Evolutionary conservation across 257 asterid species (phyloP), one percentile per base, ranked within the genome.

Genomic region (Thymus mandschuricus): DNA sequence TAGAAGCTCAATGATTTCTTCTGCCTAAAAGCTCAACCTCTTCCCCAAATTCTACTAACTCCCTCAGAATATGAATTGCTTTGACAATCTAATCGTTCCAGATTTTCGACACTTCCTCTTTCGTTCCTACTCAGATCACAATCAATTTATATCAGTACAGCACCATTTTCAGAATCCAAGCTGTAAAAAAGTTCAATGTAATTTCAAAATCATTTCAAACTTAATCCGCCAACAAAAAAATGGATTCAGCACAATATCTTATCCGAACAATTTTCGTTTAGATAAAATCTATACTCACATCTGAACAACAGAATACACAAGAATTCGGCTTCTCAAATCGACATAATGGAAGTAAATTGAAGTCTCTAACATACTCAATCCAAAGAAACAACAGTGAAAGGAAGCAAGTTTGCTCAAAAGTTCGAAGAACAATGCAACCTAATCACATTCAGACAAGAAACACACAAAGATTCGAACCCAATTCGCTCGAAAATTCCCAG

Each of bases 151-250:
- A 2, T 3, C 40, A 35, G 2, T 35, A 6, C 66, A 68, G 60
- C 76, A 62, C 60, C 64, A 81, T 72, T 67, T 81, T 84, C 62
- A 72, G 50, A 70, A 62, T 41, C 70, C 85, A 81, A 0, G 90
- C 96, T 90, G 87, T 40, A 58, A 45, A 66, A 30, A 76, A 78
- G 48, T 60, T 72, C 78, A 72, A 67, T 29, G 48, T 66, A 10
- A 66, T 74, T 69, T 67, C 66, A 57, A 4, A 15, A 61, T 27
- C 44, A 72, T 48, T 21, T 49, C 41, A 51, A 21, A 29, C 35
- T 70, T 52, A 33, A 35, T 45, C 13, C 3, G 66, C 51, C 33
- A 34, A 61, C 15, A 30, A 51, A 52, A 21, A 21, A 41, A 50
- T 55, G 15, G 45, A 29, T 51, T 52, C 1, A 51, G 49, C 68